Percentiles rank a stretch among this genome's conserved stretches.
phyloP scores from a whole-genome alignment of 176 grass and related monocot genomes.

The Triticum aestivum region IWGSC_CS_RefSeq_v2.1 NC_057801.1:192997432-192997931 shows the following conservation, averaged over 20 bases:
- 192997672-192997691: not conserved
- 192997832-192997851: not conserved
- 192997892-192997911: constrained; percentile 24
- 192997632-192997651: constrained; percentile 25
- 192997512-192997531: constrained; percentile 22
- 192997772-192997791: not conserved
- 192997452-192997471: constrained; percentile 29
- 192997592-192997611: constrained; percentile 73
- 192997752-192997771: constrained; percentile 13
- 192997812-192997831: not conserved
- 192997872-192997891: constrained; percentile 25
- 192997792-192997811: not conserved
- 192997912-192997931: constrained; percentile 25
- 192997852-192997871: not conserved
- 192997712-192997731: not conserved
- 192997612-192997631: constrained; percentile 42
- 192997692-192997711: too few species aligned
- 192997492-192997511: constrained; percentile 23
- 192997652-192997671: constrained; percentile 43
- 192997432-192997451: constrained; percentile 38
- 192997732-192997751: not conserved
- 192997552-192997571: constrained; percentile 30
- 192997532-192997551: constrained; percentile 20
- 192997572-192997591: constrained; percentile 60
- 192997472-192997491: constrained; percentile 24